Evolutionary conservation across 495 filamentous ascomycete genomes (phyloP), one percentile per base, ranked within the genome.

Genomic region (Xylaria sp.): DNA sequence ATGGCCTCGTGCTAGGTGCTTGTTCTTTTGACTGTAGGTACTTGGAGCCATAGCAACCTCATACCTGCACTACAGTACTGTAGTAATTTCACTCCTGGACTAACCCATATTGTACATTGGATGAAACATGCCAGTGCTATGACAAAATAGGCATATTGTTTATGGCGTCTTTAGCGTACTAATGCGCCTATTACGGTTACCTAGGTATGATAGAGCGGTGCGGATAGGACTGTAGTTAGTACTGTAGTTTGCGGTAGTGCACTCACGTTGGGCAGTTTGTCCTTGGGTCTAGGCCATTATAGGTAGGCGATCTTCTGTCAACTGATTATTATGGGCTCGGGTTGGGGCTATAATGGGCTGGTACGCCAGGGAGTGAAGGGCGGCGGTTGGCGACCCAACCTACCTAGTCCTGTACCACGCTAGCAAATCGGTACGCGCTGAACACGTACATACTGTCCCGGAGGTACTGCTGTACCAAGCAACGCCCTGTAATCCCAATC

Each of bases 221-320:
- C 19, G 44, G 19, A 46, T 19, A 46, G 44, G 19, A 19, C n/a
- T 37, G 33, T 59, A 59, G 33, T 12, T n/a, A n/a, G n/a, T n/a
- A n/a, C n/a, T n/a, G n/a, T n/a, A n/a, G n/a, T n/a, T n/a, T n/a
- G 35, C 21, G 14, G 35, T 61, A 61, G 35, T 17, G 58, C 43
- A 17, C 3, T 61, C n/a, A 65, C 17, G 43, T 65, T n/a, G 26
- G 62, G n/a, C 9, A 31, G 21, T 65, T 37, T 50, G 15, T 1
- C 53, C 19, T 11, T 15, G 1, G 52, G 24, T 31, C 65, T 68
- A 58, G 50, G 37, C 65, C 44, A 24, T 5, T 43, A 29, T 58
- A 68, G 35, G 65, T 68, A 68, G 65, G 48, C 50, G 3, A 31
- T 26, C 44, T 52, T 17, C 33, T 64, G 46, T 67, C 48, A 55